Percentiles rank a stretch among this genome's conserved stretches.
These are phyloP conservation scores for Phialophora tarda DNA, from an alignment of 2,329 filamentous ascomycete genomes.

Conservation along the genomic window DNA sequence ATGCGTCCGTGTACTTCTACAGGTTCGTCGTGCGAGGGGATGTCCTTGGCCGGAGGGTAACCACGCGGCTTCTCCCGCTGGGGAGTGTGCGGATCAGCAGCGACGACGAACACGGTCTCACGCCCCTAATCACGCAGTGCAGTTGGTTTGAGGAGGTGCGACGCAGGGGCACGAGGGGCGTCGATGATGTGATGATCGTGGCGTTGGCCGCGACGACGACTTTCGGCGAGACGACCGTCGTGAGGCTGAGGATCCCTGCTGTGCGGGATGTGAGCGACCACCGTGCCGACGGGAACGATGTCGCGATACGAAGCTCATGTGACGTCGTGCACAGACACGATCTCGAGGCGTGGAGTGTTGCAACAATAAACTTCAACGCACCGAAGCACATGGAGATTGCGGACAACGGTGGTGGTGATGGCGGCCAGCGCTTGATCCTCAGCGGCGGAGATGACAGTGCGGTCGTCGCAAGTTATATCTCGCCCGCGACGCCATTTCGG, in stretches of 20 bases:
- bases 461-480: conserved; percentile 47
- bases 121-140: conserved; percentile 36
- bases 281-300: conserved; percentile 5
- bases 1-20: conserved; percentile 71
- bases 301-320: conserved; percentile 43
- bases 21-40: conserved; percentile 33
- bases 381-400: background rate
- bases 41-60: conserved; percentile 30
- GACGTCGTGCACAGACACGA: conserved; percentile 47
- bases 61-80: conserved; percentile 51
- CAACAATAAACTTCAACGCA: conserved; percentile 56
- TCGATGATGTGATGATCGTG: conserved; percentile 26
- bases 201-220: conserved; percentile 48
- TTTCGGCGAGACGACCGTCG: conserved; percentile 40
- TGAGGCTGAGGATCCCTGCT: conserved; percentile 47
- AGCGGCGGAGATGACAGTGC: conserved; percentile 76
- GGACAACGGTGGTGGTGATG: background rate
- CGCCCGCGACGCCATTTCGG: conserved; percentile 18
- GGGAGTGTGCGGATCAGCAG: conserved; percentile 28
- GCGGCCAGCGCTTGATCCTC: conserved; percentile 40
- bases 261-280: conserved; percentile 38
- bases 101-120: conserved; percentile 28
- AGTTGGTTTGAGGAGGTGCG: conserved; percentile 33
- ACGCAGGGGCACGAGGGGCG: conserved; percentile 19
- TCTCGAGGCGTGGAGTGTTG: conserved; percentile 76